phyloP scores from a whole-genome alignment of 257 asterid species.

The Solanum peruvianum region DNA sequence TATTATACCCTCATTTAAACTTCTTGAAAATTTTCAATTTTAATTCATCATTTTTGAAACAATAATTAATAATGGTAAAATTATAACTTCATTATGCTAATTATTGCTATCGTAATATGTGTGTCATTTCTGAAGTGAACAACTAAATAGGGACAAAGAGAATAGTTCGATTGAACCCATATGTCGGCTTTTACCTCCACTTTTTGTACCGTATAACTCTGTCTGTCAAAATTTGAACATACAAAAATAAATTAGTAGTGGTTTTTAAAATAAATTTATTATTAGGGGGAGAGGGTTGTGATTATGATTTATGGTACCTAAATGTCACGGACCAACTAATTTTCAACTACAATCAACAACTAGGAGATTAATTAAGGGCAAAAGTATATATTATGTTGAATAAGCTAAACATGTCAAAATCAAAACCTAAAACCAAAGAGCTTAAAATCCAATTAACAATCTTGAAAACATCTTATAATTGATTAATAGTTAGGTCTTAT shows the following conservation, averaged over 20 bases:
- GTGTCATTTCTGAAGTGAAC: too few species aligned
- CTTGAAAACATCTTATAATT: neutral
- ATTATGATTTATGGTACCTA: neutral
- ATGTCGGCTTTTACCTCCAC: neutral
- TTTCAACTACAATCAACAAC: constrained; percentile 18
- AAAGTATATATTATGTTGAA: neutral
- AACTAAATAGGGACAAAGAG: too few species aligned
- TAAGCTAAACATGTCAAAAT: constrained; percentile 2
- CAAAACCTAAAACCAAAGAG: neutral
- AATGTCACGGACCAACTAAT: constrained; percentile 22
- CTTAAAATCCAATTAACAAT: neutral
- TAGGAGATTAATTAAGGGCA: neutral
- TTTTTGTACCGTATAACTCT: neutral
- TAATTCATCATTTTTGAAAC: too few species aligned
- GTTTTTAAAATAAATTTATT: neutral
- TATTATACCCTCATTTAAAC: too few species aligned
- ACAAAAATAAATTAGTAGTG: neutral
- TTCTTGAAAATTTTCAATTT: too few species aligned
- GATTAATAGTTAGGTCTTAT: too few species aligned
- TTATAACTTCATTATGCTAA: too few species aligned
- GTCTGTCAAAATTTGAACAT: neutral
- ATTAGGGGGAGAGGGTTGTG: neutral
- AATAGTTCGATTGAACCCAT: neutral
- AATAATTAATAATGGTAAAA: too few species aligned
- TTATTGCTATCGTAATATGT: too few species aligned